Evolutionary conservation across 139 green algal species (phyloP), one percentile per base, ranked within the genome.

Genomic region (Coelastrella sp.): DNA sequence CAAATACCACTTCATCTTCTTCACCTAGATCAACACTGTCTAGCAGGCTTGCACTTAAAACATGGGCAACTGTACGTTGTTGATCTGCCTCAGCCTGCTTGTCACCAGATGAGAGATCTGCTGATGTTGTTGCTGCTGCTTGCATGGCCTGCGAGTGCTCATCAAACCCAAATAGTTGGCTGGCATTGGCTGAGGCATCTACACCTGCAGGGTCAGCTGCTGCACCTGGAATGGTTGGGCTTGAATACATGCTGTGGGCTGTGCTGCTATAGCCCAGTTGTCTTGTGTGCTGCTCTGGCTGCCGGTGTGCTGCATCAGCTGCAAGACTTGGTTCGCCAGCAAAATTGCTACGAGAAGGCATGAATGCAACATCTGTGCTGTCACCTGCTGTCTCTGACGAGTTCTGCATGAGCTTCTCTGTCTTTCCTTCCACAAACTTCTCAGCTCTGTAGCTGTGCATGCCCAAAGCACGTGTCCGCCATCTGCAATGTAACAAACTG

Each of bases 1-100:
- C 76, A 83, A 74, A 83, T 4, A 83, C 23, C 23, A 83, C 76
- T 23, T 83, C 25, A 40, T 83, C 76, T 17, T 83, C 76, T 8
- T 40, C 27, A 27, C n/a, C 6, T 27, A 21, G 8, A 40, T 19
- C 23, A 69, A 8, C 15, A 40, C 21, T 8, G 45, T 53, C 8
- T 53, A 53, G 45, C 11, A 8, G n/a, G n/a, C n/a, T n/a, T n/a
- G n/a, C n/a, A n/a, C n/a, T n/a, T n/a, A n/a, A n/a, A n/a, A n/a
- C n/a, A n/a, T n/a, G n/a, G n/a, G n/a, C n/a, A n/a, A n/a, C n/a
- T n/a, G n/a, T n/a, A n/a, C n/a, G n/a, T n/a, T n/a, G n/a, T n/a
- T n/a, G n/a, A n/a, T n/a, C n/a, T n/a, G n/a, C n/a, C n/a, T n/a
- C n/a, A n/a, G n/a, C n/a, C n/a, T n/a, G n/a, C n/a, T n/a, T n/a